Evolutionary conservation across 2,329 filamentous ascomycete species (phyloP), one percentile per base, ranked within the genome.

Genomic region (Alternaria brassicicola): DNA sequence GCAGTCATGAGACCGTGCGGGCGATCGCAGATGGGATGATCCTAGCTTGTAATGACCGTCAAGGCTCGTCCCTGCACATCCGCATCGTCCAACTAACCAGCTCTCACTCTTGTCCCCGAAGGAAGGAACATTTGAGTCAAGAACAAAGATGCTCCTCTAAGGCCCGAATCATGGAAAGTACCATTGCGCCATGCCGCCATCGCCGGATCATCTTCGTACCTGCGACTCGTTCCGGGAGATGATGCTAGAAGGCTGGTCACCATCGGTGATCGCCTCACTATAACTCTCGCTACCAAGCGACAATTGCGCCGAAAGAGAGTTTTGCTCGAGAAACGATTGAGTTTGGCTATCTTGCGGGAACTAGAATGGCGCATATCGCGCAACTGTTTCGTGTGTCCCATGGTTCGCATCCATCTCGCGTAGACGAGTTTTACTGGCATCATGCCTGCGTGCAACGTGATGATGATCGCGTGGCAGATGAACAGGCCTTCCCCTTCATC

Each of bases 311-410:
- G 28, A 57, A 46, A 42, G 36, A 46, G 42, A 41, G 42, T 52
- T 53, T 31, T n/a, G n/a, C n/a, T 28, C 21, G 15, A 33, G 30
- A 17, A 35, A 35, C 55, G 45, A 58, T 55, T 30, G 45, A 28
- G 51, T 46, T 55, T 50, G 56, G 39, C 45, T 43, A 39, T 13
- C 31, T 31, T 6, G 31, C 55, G 55, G 55, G 55, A 58, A 49
- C 55, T 59, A 59, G 42, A 28, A 50, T 59, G 30, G 56, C 51
- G 51, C 39, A 55, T 52, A 59, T 59, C 55, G 57, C 57, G 57
- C 55, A 55, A 53, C 52, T 55, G 52, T 60, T 62, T 63, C 36
- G 51, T 49, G 48, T 47, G 28, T 47, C 28, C 30, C 47, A 35
- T 15, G 45, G 23, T 41, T 30, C 26, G 23, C 36, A 30, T 55